phyloP scores from a whole-genome alignment of 2,329 filamentous ascomycete genomes.

The Aspergillus novofumigatus region DNA sequence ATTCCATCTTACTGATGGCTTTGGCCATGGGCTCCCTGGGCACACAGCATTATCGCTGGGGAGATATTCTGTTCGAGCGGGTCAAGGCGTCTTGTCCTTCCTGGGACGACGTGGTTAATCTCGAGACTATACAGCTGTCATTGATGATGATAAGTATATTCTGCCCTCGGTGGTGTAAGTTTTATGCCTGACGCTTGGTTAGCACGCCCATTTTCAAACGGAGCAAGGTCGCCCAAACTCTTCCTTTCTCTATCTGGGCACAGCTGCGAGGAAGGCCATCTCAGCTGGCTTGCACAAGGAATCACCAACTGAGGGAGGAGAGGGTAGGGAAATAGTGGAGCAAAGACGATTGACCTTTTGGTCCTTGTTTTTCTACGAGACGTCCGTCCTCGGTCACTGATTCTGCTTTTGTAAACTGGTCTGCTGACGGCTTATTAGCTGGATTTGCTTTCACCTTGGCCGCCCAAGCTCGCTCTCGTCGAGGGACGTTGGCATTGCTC shows the following conservation, averaged over 20 bases:
- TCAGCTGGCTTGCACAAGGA: constrained; percentile 45
- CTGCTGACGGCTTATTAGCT: constrained; percentile 24
- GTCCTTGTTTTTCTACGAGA: constrained; percentile 44
- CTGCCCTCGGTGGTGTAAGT: background rate
- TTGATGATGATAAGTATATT: constrained; percentile 44
- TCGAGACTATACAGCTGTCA: constrained; percentile 42
- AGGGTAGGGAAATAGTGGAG: constrained; percentile 31
- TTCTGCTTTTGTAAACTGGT: too few relatives aligned
- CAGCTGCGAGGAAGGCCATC: constrained; percentile 41
- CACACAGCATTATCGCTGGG: constrained; percentile 37
- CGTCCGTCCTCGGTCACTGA: constrained; percentile 24
- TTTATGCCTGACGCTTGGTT: constrained; percentile 5
- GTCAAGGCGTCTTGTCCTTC: constrained; percentile 36
- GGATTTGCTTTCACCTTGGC: constrained; percentile 43
- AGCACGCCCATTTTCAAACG: constrained; percentile 42
- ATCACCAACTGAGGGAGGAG: constrained; percentile 26
- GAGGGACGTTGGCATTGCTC: constrained; percentile 35
- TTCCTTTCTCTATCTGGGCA: constrained; percentile 39
- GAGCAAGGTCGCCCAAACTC: constrained; percentile 45
- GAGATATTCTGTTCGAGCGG: constrained; percentile 42
- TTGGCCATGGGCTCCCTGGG: constrained; percentile 38
- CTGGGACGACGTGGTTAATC: constrained; percentile 44
- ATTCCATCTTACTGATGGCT: constrained; percentile 37
- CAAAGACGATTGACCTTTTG: constrained; percentile 39
- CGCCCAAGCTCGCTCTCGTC: constrained; percentile 39